These are phyloP conservation scores for Huntiella decipiens DNA, from an alignment of 2,329 filamentous ascomycete species.

Conservation along the genomic window DNA sequence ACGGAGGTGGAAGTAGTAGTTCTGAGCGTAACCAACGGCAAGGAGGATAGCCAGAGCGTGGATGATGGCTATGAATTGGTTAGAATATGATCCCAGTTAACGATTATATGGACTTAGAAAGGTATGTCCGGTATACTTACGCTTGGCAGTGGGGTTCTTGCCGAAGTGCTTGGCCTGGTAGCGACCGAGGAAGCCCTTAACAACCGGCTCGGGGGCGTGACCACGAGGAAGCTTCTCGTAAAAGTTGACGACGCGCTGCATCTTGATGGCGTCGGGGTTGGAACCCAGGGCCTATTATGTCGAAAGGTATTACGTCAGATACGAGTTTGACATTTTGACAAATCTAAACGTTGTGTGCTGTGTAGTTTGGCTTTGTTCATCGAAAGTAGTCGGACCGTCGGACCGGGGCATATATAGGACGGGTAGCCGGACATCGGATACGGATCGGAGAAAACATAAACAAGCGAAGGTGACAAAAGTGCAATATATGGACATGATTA, in stretches of 20 bases:
- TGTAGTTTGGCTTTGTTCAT: too few species aligned
- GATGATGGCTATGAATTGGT: constrained; percentile 48
- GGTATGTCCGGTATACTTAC: constrained; percentile 35
- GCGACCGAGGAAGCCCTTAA: constrained; percentile 64
- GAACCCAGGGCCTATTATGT: constrained; percentile 68
- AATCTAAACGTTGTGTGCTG: too few species aligned
- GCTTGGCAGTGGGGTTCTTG: constrained; percentile 73
- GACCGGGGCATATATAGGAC: too few species aligned
- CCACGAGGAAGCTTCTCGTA: constrained; percentile 97
- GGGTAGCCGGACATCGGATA: too few species aligned
- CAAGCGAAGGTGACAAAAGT: too few species aligned
- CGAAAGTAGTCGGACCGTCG: too few species aligned
- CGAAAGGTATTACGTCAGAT: neutral
- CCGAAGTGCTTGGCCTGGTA: constrained; percentile 91
- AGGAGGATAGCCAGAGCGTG: constrained; percentile 68
- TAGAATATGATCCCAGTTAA: neutral
- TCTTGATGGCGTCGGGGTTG: constrained; percentile 86
- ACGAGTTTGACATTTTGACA: too few species aligned
- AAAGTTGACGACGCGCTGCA: constrained; percentile 96
- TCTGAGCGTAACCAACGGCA: constrained; percentile 77
- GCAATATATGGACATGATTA: too few species aligned
- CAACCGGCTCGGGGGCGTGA: constrained; percentile 63
- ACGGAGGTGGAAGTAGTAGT: constrained; percentile 99
- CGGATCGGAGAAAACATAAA: too few species aligned
- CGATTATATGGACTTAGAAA: too few species aligned